Evolutionary conservation across 2,329 filamentous ascomycete species (phyloP).

Genomic region (Ampelomyces quisqualis): DNA sequence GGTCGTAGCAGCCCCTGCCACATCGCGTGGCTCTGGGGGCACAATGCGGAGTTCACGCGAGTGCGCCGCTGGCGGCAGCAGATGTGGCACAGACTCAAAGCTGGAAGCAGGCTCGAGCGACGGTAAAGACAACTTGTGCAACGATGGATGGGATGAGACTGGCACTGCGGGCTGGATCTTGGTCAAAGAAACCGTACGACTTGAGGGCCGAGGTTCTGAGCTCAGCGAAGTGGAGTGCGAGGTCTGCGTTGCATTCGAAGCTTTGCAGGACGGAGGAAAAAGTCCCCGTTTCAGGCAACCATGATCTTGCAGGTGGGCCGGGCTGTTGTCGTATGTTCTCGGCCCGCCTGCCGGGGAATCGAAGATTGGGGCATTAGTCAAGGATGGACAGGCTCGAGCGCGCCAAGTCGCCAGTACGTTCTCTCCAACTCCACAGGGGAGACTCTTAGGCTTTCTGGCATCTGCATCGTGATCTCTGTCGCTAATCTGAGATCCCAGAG

Average conservation of each 20-base stretch:
- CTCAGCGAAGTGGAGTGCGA: conserved; percentile 4
- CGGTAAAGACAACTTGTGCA: conserved; percentile 4
- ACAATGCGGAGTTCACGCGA: conserved; percentile 19
- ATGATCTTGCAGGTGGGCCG: conserved; percentile 2
- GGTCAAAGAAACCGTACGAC: conserved; percentile 10
- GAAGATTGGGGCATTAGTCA: conserved; percentile 8
- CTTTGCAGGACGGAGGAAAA: background rate
- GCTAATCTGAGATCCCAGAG: conserved; percentile 6
- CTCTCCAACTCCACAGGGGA: conserved; percentile 27
- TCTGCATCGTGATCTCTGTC: conserved; percentile 9
- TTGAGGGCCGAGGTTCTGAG: conserved; percentile 13
- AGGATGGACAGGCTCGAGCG: conserved; percentile 21
- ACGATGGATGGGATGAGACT: conserved; percentile 9
- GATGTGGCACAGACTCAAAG: conserved; percentile 8
- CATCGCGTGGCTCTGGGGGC: conserved; percentile 25
- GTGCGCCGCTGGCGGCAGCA: conserved; percentile 10
- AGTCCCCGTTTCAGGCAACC: background rate
- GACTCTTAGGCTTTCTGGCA: conserved; percentile 16
- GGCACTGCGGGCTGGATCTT: conserved; percentile 9
- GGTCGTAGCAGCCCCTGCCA: conserved; percentile 14
- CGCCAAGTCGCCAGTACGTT: conserved; percentile 25
- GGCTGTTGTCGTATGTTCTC: conserved; percentile 6
- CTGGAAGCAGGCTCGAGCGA: conserved; percentile 3
- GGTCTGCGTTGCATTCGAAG: background rate
- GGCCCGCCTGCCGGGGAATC: conserved; percentile 7